Evolutionary conservation across 768 basidiomycete genomes (phyloP).

Genomic region (Cystoderma amianthinum): DNA sequence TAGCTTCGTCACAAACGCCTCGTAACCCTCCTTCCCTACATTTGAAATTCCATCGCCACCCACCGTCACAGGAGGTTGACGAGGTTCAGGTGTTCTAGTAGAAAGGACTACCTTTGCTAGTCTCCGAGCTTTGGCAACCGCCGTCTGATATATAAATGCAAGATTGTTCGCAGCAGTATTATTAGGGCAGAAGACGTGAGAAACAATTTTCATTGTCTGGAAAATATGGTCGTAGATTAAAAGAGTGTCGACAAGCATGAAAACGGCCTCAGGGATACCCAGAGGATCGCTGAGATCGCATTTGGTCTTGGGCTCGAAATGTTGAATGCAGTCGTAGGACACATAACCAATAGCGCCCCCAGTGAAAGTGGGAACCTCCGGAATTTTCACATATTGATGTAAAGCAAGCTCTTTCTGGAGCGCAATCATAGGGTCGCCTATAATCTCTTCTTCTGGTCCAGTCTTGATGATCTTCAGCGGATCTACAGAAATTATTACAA

Average conservation of each 20-base stretch:
- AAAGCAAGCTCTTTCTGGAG: slow-evolving; percentile 82
- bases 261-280: slow-evolving; percentile 89
- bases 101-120: slow-evolving; percentile 67
- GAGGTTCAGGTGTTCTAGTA: slow-evolving; percentile 51
- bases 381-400: slow-evolving; percentile 88
- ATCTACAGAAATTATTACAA: slow-evolving; percentile 40
- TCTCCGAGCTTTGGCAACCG: slow-evolving; percentile 72
- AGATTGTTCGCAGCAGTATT: slow-evolving; percentile 62
- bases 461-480: slow-evolving; percentile 89
- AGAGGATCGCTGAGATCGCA: slow-evolving; percentile 69
- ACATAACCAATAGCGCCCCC: slow-evolving; percentile 98
- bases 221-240: slow-evolving; percentile 96
- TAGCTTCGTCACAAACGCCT: slow-evolving; percentile 82
- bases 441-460: slow-evolving; percentile 74
- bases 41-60: slow-evolving; percentile 76
- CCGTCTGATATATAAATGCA: slow-evolving; percentile 82
- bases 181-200: slow-evolving; percentile 86
- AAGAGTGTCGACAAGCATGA: slow-evolving; percentile 95
- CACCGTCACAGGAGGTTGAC: slow-evolving; percentile 57
- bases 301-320: slow-evolving; percentile 93
- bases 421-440: slow-evolving; percentile 81
- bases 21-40: slow-evolving; percentile 90
- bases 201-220: slow-evolving; percentile 92
- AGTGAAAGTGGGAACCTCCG: slow-evolving; percentile 90
- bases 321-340: slow-evolving; percentile 91